A percentile compares a stretch with the other conserved stretches of the same genome.
Conservation (phyloP, 2,329 filamentous ascomycete genomes). For the Davidsoniella australis region DNA sequence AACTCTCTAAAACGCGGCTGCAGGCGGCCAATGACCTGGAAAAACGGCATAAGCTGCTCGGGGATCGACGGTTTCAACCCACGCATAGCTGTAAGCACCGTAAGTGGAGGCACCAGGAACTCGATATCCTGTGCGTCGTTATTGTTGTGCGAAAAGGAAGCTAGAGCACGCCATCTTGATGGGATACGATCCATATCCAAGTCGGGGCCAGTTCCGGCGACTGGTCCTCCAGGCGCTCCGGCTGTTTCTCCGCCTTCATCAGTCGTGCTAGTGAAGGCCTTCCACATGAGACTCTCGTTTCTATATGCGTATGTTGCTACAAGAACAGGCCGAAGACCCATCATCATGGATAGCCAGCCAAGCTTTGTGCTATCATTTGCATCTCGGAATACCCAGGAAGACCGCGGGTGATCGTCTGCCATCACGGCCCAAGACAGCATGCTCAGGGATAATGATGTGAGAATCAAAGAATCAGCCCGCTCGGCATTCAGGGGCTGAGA, state of each 20-base stretch:
- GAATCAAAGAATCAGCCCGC: conserved; percentile 15
- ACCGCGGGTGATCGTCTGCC: conserved; percentile 11
- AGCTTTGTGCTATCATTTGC: conserved; percentile 12
- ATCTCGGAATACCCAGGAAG: conserved; percentile 15
- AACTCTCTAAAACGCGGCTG: conserved; percentile 14
- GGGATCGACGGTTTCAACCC: conserved; percentile 2
- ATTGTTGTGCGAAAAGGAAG: conserved; percentile 8
- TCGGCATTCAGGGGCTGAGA: conserved; percentile 13
- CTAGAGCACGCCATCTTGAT: conserved; percentile 13
- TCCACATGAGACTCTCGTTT: conserved; percentile 14
- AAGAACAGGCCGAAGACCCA: conserved; percentile 16
- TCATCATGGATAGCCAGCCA: conserved; percentile 16
- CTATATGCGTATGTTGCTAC: conserved; percentile 14
- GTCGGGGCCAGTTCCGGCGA: conserved; percentile 9
- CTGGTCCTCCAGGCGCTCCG: conserved; percentile 12
- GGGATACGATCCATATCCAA: conserved; percentile 14
- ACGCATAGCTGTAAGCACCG: conserved; percentile 7
- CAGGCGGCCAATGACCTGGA: conserved; percentile 15
- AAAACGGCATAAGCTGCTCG: conserved; percentile 14
- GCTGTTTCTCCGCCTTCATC: conserved; percentile 11
- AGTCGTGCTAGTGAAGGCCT: conserved; percentile 10
- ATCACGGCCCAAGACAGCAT: conserved; percentile 15
- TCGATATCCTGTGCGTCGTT: conserved; percentile 9
- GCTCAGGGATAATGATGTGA: conserved; percentile 16
- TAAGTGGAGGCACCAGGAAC: conserved; percentile 13